These are phyloP conservation scores for Forsythia suspensa DNA, from an alignment of 257 asterid species.

Conservation along the genomic window DNA sequence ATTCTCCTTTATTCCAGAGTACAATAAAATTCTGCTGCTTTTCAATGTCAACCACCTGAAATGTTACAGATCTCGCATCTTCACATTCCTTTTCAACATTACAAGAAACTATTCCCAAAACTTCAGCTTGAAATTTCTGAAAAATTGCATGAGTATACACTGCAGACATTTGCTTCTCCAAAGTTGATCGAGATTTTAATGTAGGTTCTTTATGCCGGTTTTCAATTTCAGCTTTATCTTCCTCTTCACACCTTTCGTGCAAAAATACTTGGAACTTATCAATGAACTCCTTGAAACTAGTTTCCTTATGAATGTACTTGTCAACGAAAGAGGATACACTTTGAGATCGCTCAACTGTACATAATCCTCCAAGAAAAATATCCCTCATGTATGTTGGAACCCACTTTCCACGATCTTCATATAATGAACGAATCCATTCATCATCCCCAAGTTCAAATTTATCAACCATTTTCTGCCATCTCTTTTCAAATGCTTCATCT, in stretches of 20 bases:
- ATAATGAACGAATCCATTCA: conserved; percentile 35
- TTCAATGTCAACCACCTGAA: conserved; percentile 30
- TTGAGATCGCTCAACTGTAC: conserved; percentile 37
- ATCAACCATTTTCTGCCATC: conserved; percentile 39
- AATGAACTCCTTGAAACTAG: conserved; percentile 36
- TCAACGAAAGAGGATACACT: conserved; percentile 41
- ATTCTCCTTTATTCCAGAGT: conserved; percentile 31
- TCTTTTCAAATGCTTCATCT: conserved; percentile 34
- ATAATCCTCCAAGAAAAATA: conserved; percentile 44
- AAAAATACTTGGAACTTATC: conserved; percentile 29
- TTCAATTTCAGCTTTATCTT: conserved; percentile 39
- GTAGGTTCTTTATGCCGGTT: conserved; percentile 14
- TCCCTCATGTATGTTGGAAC: conserved; percentile 33
- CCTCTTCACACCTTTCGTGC: conserved; percentile 37
- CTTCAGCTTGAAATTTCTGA: conserved; percentile 48
- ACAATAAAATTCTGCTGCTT: conserved; percentile 35
- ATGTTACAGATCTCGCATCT: conserved; percentile 24
- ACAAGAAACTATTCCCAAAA: conserved; percentile 36
- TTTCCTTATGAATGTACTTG: conserved; percentile 36
- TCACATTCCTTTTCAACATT: conserved; percentile 30
- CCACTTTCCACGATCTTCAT: conserved; percentile 38
- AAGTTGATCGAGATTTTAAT: conserved; percentile 35
- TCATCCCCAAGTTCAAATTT: conserved; percentile 30
- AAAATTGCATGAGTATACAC: conserved; percentile 40
- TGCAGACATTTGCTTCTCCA: conserved; percentile 50